phyloP scores from a whole-genome alignment of 148 eudicot genomes.

The Vaccinium myrtillus region DNA sequence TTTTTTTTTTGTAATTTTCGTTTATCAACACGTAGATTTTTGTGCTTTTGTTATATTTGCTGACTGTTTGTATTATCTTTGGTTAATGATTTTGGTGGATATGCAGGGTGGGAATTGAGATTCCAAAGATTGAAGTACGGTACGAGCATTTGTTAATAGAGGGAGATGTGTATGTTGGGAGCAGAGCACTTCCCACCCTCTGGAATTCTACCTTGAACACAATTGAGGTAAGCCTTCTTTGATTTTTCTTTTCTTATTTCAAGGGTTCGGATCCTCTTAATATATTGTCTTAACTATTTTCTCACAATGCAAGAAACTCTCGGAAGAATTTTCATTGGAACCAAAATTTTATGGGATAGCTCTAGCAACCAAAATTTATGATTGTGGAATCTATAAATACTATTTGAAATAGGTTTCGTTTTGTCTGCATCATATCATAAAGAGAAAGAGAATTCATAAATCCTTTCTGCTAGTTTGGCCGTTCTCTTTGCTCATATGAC shows the following conservation, averaged over 20 bases:
- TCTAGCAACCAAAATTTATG: too few relatives aligned
- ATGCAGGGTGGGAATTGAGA: slow-evolving; percentile 37
- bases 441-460: background rate
- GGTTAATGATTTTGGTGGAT: background rate
- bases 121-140: slow-evolving; percentile 38
- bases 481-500: background rate
- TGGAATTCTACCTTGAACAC: slow-evolving; percentile 34
- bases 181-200: slow-evolving; percentile 49
- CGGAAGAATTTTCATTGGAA: background rate
- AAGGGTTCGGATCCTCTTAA: background rate
- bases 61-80: too few relatives aligned
- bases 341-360: background rate
- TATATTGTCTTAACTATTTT: too few relatives aligned
- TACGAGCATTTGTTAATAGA: slow-evolving; percentile 39
- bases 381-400: too few relatives aligned
- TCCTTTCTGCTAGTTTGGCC: background rate
- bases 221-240: slow-evolving; percentile 28
- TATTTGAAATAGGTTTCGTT: background rate
- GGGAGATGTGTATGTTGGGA: slow-evolving; percentile 39
- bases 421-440: background rate
- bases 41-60: too few relatives aligned
- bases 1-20: too few relatives aligned
- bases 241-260: background rate
- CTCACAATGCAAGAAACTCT: too few relatives aligned
- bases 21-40: too few relatives aligned